Percentiles rank a stretch among this genome's conserved stretches.
These are phyloP conservation scores for Nakazawaea sp. DNA, from an alignment of 805 yeast species.

Conservation along the genomic window DNA sequence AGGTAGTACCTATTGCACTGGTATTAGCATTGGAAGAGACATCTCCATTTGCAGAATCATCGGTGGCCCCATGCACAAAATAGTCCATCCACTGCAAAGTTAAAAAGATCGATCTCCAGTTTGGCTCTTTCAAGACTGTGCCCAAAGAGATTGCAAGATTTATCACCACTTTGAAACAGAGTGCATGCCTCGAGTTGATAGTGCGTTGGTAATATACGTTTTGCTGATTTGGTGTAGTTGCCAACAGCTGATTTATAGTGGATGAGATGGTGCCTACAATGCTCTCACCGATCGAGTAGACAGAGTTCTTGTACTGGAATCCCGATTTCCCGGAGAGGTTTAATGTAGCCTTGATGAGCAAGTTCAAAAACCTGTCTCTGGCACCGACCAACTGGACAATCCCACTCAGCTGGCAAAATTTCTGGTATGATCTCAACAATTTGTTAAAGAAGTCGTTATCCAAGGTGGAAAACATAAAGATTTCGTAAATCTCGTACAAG, in stretches of 20 bases:
- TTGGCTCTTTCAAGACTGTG: constrained; percentile 45
- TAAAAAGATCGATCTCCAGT: constrained; percentile 60
- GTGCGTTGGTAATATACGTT: constrained; percentile 30
- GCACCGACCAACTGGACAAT: constrained; percentile 49
- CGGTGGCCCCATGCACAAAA: constrained; percentile 55
- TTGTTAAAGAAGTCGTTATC: constrained; percentile 67
- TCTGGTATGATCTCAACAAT: constrained; percentile 68
- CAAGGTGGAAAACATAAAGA: constrained; percentile 56
- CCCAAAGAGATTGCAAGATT: constrained; percentile 82
- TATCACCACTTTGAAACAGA: constrained; percentile 71
- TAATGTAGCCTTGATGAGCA: constrained; percentile 39
- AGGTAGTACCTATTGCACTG: constrained; percentile 32
- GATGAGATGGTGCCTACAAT: constrained; percentile 45
- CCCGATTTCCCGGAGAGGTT: constrained; percentile 27
- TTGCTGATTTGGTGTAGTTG: constrained; percentile 13
- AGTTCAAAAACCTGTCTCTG: constrained; percentile 49
- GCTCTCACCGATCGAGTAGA: constrained; percentile 40
- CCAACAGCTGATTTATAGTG: constrained; percentile 27
- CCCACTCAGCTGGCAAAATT: constrained; percentile 78
- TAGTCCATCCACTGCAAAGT: constrained; percentile 78
- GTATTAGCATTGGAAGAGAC: constrained; percentile 5
- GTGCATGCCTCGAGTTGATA: constrained; percentile 61
- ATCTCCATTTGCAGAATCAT: constrained; percentile 3
- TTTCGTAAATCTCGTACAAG: constrained; percentile 37
- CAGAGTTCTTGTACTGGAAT: constrained; percentile 21